Percentiles rank a stretch among this genome's conserved stretches.
Evolutionary conservation across 345 rosid species (phyloP).

Genomic region (Turritis glabra): DNA sequence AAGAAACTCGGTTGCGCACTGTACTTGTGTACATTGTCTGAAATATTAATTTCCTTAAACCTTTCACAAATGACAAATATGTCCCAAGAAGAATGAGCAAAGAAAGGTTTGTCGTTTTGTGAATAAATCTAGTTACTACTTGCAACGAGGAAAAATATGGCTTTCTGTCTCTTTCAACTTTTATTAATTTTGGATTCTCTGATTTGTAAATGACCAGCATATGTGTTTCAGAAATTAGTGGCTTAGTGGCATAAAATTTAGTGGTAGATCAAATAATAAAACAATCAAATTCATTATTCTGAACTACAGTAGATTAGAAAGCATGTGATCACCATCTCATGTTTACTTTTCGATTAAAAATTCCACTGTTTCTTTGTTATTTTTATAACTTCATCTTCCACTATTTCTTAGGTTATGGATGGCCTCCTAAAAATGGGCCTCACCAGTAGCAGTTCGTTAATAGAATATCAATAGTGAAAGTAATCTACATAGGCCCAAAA

Average conservation of each 20-base stretch:
- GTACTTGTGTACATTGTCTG: background rate
- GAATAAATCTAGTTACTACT: background rate
- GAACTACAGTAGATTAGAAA: background rate
- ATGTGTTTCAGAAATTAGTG: background rate
- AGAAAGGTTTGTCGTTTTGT: background rate
- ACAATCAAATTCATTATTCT: background rate
- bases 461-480: background rate
- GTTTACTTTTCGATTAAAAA: background rate
- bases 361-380: background rate
- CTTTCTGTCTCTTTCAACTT: constrained; percentile 11
- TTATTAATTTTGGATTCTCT: background rate
- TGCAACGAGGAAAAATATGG: background rate
- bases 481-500: background rate
- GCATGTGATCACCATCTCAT: background rate
- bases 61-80: background rate
- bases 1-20: background rate
- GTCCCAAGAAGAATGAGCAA: background rate
- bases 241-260: background rate
- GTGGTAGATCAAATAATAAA: background rate
- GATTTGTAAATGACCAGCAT: background rate
- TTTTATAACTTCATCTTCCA: background rate
- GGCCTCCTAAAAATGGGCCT: background rate
- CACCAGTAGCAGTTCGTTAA: background rate
- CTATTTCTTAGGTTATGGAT: no score
- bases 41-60: background rate